Percentiles rank a stretch among this genome's conserved stretches.
Conservation (phyloP, 371 early-diverging fungal genomes). For the Mucor indicus region DNA sequence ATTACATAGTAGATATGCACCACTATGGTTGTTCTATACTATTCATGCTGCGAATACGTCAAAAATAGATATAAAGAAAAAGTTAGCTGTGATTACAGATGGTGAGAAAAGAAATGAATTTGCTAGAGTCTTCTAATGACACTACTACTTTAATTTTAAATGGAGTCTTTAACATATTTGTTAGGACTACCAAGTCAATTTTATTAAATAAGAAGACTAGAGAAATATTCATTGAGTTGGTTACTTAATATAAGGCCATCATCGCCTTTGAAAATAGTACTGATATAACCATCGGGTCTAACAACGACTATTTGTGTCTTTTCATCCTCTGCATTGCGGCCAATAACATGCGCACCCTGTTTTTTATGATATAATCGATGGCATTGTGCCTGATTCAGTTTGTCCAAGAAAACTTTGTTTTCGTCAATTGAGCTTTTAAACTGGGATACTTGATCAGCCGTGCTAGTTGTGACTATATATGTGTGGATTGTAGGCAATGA, state of each 20-base stretch:
- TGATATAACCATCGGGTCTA: constrained; percentile 44
- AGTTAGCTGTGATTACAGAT: too few species aligned
- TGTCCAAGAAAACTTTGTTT: constrained; percentile 33
- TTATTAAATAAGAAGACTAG: too few species aligned
- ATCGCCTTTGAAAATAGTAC: constrained; percentile 20
- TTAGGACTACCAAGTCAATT: too few species aligned
- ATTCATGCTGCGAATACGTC: too few species aligned
- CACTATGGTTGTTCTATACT: too few species aligned
- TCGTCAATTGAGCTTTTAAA: constrained; percentile 9
- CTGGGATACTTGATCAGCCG: constrained; percentile 21
- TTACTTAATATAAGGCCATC: constrained; percentile 8
- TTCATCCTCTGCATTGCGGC: constrained; percentile 3
- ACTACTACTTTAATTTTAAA: too few species aligned
- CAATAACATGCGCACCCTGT: not conserved
- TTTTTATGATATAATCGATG: constrained; percentile 29
- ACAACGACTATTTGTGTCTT: constrained; percentile 21
- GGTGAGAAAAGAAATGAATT: too few species aligned
- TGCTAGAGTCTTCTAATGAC: too few species aligned
- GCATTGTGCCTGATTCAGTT: constrained; percentile 41
- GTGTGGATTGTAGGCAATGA: constrained; percentile 11
- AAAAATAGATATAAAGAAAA: too few species aligned
- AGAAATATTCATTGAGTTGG: constrained; percentile 13
- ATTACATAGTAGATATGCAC: too few species aligned
- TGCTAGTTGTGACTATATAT: constrained; percentile 31
- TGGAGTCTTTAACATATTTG: too few species aligned